Conservation (phyloP, 371 early-diverging fungal species). For the Quaeritorhiza haematococci region DNA sequence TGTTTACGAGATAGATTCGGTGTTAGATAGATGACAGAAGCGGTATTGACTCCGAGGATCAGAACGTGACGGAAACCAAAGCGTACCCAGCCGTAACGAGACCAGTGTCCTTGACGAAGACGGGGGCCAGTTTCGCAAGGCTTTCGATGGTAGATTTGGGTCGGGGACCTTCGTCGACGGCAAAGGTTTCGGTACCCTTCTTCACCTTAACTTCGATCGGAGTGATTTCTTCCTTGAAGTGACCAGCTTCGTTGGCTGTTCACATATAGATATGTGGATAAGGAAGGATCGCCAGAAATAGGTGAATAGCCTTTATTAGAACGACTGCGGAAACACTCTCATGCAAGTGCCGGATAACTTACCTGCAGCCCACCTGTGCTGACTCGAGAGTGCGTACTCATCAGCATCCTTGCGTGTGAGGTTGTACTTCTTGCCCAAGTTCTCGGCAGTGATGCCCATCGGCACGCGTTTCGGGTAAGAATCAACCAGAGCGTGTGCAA, state of each 20-base stretch:
- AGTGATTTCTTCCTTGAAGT: conserved; percentile 76
- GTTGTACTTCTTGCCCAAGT: conserved; percentile 77
- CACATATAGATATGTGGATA: background rate
- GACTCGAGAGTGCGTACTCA: conserved; percentile 74
- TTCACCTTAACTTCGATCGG: conserved; percentile 81
- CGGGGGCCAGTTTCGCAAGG: conserved; percentile 75
- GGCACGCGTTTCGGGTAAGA: conserved; percentile 78
- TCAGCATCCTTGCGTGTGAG: conserved; percentile 85
- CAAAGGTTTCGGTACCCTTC: conserved; percentile 58
- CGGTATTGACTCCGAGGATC: background rate
- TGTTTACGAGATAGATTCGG: conserved; percentile 3
- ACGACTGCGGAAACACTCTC: background rate
- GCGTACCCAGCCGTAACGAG: conserved; percentile 81
- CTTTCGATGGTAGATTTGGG: conserved; percentile 73
- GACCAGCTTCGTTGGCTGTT: conserved; percentile 62
- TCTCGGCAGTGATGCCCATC: conserved; percentile 97
- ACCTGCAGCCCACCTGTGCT: conserved; percentile 80
- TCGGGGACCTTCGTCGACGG: conserved; percentile 88
- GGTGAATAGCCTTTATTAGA: background rate
- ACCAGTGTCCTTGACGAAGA: conserved; percentile 84
- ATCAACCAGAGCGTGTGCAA: conserved; percentile 83
- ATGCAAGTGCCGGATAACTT: conserved; percentile 10
- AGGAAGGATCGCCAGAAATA: background rate
- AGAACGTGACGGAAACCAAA: background rate
- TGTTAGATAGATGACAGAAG: background rate